Percentiles rank a stretch among this genome's conserved stretches.
These are phyloP conservation scores for Bryum argenteum DNA, from an alignment of 225 moss, liverwort and hornwort genomes.

Conservation along the genomic window DNA sequence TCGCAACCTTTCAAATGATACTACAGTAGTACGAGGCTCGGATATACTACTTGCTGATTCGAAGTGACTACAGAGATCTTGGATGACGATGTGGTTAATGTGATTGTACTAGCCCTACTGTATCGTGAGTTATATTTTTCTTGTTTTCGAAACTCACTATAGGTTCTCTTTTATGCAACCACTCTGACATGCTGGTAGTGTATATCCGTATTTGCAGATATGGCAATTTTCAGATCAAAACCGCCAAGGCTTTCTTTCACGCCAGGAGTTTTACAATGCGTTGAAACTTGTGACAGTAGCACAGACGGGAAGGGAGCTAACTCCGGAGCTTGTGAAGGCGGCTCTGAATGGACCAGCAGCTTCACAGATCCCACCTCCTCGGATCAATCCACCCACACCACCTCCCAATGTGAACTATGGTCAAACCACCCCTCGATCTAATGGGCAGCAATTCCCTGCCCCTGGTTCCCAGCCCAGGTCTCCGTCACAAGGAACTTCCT, in stretches of 20 bases:
- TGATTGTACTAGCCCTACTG: not conserved
- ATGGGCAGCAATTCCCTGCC: constrained; percentile 48
- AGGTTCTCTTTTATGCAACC: not conserved
- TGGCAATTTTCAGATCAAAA: constrained; percentile 97
- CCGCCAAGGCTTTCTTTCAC: constrained; percentile 75
- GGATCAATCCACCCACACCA: constrained; percentile 60
- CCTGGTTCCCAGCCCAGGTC: constrained; percentile 51
- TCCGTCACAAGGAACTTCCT: constrained; percentile 45
- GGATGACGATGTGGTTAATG: not conserved
- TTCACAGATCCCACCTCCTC: constrained; percentile 91
- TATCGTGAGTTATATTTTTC: not conserved
- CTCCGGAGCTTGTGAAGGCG: constrained; percentile 85
- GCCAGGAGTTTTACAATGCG: constrained; percentile 87
- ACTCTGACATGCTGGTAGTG: constrained; percentile 8
- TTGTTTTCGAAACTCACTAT: not conserved
- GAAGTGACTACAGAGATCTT: too few relatives aligned
- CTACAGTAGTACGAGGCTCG: too few relatives aligned
- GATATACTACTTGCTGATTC: too few relatives aligned
- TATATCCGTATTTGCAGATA: constrained; percentile 62
- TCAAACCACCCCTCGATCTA: constrained; percentile 40
- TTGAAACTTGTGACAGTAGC: constrained; percentile 97
- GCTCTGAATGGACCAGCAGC: constrained; percentile 92
- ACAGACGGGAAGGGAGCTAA: constrained; percentile 90
- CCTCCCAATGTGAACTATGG: constrained; percentile 54
- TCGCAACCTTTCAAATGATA: too few relatives aligned